Base-by-base conservation (phyloP, 83 land plant genomes). In the Isoetes engelmannii region DNA sequence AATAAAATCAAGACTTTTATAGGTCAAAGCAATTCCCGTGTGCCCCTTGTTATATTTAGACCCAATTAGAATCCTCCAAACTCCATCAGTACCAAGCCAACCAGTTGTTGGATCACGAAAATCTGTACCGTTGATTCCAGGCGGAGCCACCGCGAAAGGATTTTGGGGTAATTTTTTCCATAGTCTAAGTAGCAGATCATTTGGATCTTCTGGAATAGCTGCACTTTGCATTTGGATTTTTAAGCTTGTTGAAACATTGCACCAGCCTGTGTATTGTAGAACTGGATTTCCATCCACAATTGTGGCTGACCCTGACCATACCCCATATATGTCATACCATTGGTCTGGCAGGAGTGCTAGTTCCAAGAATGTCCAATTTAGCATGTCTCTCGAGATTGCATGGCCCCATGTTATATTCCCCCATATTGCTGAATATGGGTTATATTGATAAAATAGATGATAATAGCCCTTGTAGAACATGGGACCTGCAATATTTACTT, bases 261-360 rank as follows among this genome's bases (percentile, higher is more conserved):
- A 59, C 72, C 77, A 80, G 20, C 82, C 82, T 0, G 82, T 80
- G 70, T 80, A 80, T 6, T 70, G 61, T 8, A 80, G 45, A 21
- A 71, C 67, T 4, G 82, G 82, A 5, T 20, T 56, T 9, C 72
- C 83, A n/a, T 64, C 66, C 49, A 64, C 44, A 44, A 74, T 45
- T 8, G 76, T 57, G 7, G 48, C 49, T 12, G 76, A 74, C 9
- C 76, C 76, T 6, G 74, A 68, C 74, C 73, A 74, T 2, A 57
- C 75, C 8, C 76, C 76, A 12, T 74, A 42, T 43, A 57, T 47
- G 63, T 74, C 76, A 48, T 74, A 74, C 63, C 74, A 68, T 5
- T 68, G 17, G 65, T 68, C 74, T 7, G 54, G 45, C 47, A 37
- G 28, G 44, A 69, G 49, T 45, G 63, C 74, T 6, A 63, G 48